Conservation (phyloP, 2,329 filamentous ascomycete species). For the Pseudopithomyces chartarum region DNA sequence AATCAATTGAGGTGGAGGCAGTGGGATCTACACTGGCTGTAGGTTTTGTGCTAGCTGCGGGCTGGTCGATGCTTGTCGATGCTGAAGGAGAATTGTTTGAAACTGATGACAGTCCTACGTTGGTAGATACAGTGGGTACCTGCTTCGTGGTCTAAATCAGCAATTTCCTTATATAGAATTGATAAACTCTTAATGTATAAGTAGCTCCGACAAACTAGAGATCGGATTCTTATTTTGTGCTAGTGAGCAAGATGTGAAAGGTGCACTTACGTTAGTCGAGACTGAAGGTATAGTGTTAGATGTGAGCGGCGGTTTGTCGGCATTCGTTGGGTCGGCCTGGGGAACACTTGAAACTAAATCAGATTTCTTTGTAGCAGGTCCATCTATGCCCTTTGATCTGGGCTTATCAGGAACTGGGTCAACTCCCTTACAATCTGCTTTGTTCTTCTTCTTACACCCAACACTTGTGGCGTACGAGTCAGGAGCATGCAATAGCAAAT, state of each 20-base stretch:
- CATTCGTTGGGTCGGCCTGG: not conserved
- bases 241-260: too few species aligned
- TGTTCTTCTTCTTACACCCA: constrained; percentile 6
- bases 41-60: not conserved
- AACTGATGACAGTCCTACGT: not conserved
- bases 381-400: not conserved
- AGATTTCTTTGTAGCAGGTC: not conserved
- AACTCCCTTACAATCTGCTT: not conserved
- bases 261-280: not conserved
- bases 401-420: not conserved
- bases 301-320: not conserved
- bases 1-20: not conserved
- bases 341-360: not conserved
- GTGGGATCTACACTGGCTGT: not conserved
- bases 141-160: too few species aligned
- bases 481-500: not conserved
- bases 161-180: too few species aligned
- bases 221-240: too few species aligned
- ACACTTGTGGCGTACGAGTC: constrained; percentile 3
- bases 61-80: not conserved
- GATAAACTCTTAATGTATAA: too few species aligned
- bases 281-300: not conserved
- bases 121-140: not conserved
- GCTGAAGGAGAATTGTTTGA: not conserved
- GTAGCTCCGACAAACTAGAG: too few species aligned